Percentiles rank a stretch among this genome's conserved stretches.
These are phyloP conservation scores for Diaporthe citriasiana DNA, from an alignment of 2,329 filamentous ascomycete genomes.

Conservation along the genomic window DNA sequence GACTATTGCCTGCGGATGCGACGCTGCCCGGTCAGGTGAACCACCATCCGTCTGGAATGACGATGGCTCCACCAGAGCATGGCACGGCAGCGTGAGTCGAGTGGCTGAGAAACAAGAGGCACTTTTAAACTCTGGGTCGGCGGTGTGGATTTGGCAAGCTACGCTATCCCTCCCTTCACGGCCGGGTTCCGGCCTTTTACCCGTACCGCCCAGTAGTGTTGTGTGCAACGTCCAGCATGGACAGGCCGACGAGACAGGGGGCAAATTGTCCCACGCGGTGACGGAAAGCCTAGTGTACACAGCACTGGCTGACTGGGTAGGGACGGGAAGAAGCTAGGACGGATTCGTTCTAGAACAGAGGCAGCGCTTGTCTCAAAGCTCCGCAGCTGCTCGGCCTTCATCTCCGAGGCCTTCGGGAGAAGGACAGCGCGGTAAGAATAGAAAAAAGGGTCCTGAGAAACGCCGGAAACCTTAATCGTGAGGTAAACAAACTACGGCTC, in stretches of 20 bases:
- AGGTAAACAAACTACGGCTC: constrained; percentile 21
- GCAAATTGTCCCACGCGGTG: background rate
- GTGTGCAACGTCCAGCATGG: background rate
- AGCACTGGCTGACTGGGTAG: background rate
- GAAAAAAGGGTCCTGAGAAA: constrained; percentile 9
- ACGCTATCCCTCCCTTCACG: background rate
- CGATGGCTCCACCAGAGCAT: constrained; percentile 24
- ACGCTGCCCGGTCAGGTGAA: constrained; percentile 28
- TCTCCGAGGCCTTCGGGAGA: constrained; percentile 23
- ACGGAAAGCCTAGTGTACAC: constrained; percentile 1
- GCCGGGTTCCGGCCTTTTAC: constrained; percentile 19
- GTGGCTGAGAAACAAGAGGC: constrained; percentile 8
- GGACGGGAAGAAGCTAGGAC: background rate
- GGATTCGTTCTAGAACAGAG: constrained; percentile 4
- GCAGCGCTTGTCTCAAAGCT: constrained; percentile 8
- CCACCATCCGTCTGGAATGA: constrained; percentile 29
- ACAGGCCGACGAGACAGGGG: constrained; percentile 6
- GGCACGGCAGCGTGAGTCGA: constrained; percentile 18
- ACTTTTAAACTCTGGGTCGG: background rate
- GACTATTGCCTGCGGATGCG: constrained; percentile 22
- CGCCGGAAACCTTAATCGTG: constrained; percentile 27
- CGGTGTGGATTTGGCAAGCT: constrained; percentile 14
- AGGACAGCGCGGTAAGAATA: constrained; percentile 26
- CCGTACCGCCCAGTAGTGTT: too few relatives aligned
- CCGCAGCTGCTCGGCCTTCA: constrained; percentile 6